Evolutionary conservation across 306 rosid species (phyloP), one percentile per base, ranked within the genome.

Genomic region (Corylus americana): DNA sequence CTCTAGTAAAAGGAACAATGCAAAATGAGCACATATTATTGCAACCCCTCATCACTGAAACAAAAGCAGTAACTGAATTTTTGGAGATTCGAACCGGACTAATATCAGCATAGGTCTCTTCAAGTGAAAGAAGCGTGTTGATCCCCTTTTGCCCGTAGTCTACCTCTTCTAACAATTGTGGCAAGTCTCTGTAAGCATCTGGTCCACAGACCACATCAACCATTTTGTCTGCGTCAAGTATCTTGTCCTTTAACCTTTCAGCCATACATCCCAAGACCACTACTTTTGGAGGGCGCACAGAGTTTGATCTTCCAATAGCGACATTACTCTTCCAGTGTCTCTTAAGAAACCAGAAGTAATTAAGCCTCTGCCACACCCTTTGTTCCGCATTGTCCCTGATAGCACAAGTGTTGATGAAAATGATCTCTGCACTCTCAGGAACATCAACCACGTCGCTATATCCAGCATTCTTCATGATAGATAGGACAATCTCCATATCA

Each of bases 261-360:
- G 99, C 99, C 99, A 93, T 93, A 85, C 99, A 95, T 78, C 99
- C 99, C 87, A 95, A 85, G 31, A 95, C 98, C 49, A 95, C 98
- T 50, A 95, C 94, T 81, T 95, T 95, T 0, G 99, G 99, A 80
- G 98, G 98, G 78, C 51, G 79, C 53, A 78, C 29, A 54, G 98
- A 93, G 13, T 87, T 86, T 0, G 99, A 83, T 84, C 98, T 90
- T 76, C 98, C 99, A 4, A 29, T 85, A 29, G 92, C 90, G 68
- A 90, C 89, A 81, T 95, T 95, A 25, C 82, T 86, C 90, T 95
- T 95, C 99, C 99, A 93, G 2, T 95, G 87, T 84, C 97, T 88
- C 86, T 96, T 93, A 39, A 96, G 97, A 89, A 96, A 96, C 99
- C 99, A 96, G 86, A 96, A 91, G 85, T 96, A 96, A 81, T 96